These are phyloP conservation scores for Aspergillus biplanus DNA, from an alignment of 495 filamentous ascomycete genomes.

Conservation along the genomic window DNA sequence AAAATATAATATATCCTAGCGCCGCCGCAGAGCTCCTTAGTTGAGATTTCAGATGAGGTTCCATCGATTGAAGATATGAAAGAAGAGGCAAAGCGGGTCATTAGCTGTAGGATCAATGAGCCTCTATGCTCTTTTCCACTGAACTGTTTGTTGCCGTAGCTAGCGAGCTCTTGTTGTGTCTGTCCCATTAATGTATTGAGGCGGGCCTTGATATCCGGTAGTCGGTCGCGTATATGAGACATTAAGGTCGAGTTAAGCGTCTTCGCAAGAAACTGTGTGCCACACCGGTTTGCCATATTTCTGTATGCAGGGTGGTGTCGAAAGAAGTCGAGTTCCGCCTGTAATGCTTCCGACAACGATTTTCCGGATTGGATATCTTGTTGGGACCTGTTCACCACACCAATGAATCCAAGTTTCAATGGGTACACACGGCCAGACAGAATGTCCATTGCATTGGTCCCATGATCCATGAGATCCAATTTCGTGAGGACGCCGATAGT, in stretches of 20 bases:
- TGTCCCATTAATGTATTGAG: constrained; percentile 99
- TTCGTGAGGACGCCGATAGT: constrained; percentile 98
- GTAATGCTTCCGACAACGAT: constrained; percentile 83
- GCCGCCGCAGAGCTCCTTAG: constrained; percentile 95
- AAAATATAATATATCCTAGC: constrained; percentile 99
- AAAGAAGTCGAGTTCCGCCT: constrained; percentile 93
- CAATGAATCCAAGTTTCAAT: constrained; percentile 96
- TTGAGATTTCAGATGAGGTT: constrained; percentile 97
- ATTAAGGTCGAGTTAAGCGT: constrained; percentile 93
- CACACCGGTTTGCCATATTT: constrained; percentile 92
- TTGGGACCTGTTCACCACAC: constrained; percentile 96
- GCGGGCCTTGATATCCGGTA: constrained; percentile 97
- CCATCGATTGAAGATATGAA: constrained; percentile 99
- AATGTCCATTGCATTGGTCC: constrained; percentile 97
- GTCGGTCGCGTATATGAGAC: constrained; percentile 91
- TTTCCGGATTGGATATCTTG: constrained; percentile 98
- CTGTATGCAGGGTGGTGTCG: constrained; percentile 95
- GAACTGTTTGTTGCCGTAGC: constrained; percentile 97
- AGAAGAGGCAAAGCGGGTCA: constrained; percentile 96
- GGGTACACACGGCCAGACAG: constrained; percentile 95
- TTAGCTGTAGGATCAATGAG: constrained; percentile 91
- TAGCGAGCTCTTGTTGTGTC: constrained; percentile 97
- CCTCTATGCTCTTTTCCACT: constrained; percentile 96
- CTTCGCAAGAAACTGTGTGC: constrained; percentile 94
- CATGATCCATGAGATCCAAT: constrained; percentile 98